Percentiles rank a stretch among this genome's conserved stretches.
phyloP scores from a whole-genome alignment of 768 basidiomycete species.

The Leucosporidium scottii region DNA sequence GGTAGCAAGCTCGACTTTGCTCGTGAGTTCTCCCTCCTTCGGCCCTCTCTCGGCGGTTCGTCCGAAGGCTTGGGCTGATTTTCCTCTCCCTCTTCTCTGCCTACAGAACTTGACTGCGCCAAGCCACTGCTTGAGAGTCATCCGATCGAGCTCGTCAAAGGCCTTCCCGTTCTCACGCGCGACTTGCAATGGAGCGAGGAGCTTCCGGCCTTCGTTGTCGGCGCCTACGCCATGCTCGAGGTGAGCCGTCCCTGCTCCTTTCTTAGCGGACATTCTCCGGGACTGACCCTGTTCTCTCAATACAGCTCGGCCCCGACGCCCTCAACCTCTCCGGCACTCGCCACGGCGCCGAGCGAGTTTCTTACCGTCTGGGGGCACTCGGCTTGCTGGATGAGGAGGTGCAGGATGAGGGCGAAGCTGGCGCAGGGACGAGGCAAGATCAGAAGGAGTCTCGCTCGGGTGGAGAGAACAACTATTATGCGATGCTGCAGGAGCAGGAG shows the following conservation, averaged over 20 bases:
- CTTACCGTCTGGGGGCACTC: constrained; percentile 13
- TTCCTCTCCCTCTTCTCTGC: constrained; percentile 8
- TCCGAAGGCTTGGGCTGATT: constrained; percentile 1
- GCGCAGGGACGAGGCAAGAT: not conserved
- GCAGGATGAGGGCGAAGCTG: not conserved
- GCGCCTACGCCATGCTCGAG: constrained; percentile 32
- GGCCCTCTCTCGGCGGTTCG: constrained; percentile 13
- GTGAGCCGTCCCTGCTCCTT: constrained; percentile 4
- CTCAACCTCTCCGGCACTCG: constrained; percentile 27
- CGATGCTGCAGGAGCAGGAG: constrained; percentile 8
- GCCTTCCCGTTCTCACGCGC: constrained; percentile 28
- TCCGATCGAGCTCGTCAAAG: constrained; percentile 27
- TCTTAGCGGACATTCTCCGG: not conserved
- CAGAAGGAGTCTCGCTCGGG: constrained; percentile 22
- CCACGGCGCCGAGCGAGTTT: constrained; percentile 26
- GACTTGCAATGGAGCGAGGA: constrained; percentile 28
- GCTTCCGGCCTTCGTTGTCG: constrained; percentile 23
- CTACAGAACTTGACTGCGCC: no score
- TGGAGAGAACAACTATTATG: constrained; percentile 26
- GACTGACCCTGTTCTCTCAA: not conserved
- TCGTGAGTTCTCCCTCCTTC: no score
- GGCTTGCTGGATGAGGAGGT: constrained; percentile 7
- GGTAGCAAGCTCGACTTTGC: constrained; percentile 2
- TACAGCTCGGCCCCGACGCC: constrained; percentile 28
- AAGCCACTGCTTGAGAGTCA: constrained; percentile 9